Conservation (phyloP, 257 asterid species). For the Capsicum baccatum region DNA sequence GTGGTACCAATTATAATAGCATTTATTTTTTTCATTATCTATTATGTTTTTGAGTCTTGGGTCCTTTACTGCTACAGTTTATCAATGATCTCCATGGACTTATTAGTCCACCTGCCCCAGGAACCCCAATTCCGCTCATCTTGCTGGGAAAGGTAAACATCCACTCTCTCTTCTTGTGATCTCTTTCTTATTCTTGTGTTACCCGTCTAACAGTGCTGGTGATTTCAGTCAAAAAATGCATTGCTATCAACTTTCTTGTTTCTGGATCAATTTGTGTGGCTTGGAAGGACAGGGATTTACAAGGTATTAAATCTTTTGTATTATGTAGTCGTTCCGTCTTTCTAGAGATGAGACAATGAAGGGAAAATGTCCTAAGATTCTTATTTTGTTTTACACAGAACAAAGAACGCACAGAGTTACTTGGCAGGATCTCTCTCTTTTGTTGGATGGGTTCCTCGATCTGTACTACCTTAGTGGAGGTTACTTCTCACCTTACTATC, state of each 20-base stretch:
- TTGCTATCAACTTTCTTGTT: constrained; percentile 87
- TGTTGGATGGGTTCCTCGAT: constrained; percentile 87
- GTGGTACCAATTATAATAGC: not conserved
- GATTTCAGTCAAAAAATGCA: constrained; percentile 87
- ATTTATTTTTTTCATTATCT: not conserved
- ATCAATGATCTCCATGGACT: constrained; percentile 91
- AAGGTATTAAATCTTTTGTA: constrained; percentile 52
- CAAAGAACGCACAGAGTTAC: constrained; percentile 76
- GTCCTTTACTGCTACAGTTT: constrained; percentile 56
- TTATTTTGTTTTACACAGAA: constrained; percentile 49
- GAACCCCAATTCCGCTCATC: constrained; percentile 86
- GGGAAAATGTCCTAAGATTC: not conserved
- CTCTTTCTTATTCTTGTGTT: constrained; percentile 17
- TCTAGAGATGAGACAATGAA: constrained; percentile 20
- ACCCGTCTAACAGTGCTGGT: constrained; percentile 22
- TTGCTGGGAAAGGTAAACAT: constrained; percentile 82
- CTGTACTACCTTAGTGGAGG: constrained; percentile 86
- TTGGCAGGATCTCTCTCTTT: constrained; percentile 88
- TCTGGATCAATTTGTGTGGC: constrained; percentile 93
- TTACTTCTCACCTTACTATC: constrained; percentile 34
- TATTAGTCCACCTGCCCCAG: constrained; percentile 80
- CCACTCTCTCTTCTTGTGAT: constrained; percentile 22
- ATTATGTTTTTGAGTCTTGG: constrained; percentile 30
- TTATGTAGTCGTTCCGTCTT: not conserved
- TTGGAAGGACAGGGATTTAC: constrained; percentile 90